A percentile compares a stretch with the other conserved stretches of the same genome.
Evolutionary conservation across 2,329 filamentous ascomycete species (phyloP).

Genomic region (Hortaea sp.): DNA sequence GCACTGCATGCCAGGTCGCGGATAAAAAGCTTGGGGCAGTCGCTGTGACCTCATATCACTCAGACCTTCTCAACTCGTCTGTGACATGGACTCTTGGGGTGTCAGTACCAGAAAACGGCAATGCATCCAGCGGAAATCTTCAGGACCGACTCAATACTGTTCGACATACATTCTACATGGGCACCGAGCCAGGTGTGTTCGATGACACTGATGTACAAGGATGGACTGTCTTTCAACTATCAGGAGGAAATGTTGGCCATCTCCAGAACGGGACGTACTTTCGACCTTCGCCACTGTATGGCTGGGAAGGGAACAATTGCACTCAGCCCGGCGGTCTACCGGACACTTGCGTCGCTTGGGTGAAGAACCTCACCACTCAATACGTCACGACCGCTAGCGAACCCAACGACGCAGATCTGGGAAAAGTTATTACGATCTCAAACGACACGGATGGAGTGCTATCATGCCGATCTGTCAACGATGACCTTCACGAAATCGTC

Average conservation of each 20-base stretch:
- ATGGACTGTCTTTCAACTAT: not conserved
- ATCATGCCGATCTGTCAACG: too few species aligned
- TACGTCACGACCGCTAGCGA: too few species aligned
- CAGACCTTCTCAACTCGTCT: not conserved
- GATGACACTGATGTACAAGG: not conserved
- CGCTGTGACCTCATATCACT: not conserved
- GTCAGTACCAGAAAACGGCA: not conserved
- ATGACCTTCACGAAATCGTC: too few species aligned
- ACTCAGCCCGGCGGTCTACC: not conserved
- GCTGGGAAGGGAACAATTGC: too few species aligned
- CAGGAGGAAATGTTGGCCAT: not conserved
- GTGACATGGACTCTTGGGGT: not conserved
- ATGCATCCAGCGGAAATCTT: not conserved
- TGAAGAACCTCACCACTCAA: too few species aligned
- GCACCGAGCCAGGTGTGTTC: not conserved
- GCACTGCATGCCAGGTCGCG: not conserved
- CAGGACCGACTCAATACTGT: not conserved
- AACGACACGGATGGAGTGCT: not conserved
- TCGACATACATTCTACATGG: not conserved
- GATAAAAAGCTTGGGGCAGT: not conserved
- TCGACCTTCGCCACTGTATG: too few species aligned
- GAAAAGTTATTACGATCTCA: not conserved
- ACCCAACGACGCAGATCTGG: too few species aligned
- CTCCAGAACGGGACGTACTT: not conserved
- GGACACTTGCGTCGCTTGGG: not conserved